Percentiles rank a stretch among this genome's conserved stretches.
These are phyloP conservation scores for Gossypium davidsonii DNA, from an alignment of 441 rosid species.

Conservation along the genomic window DNA sequence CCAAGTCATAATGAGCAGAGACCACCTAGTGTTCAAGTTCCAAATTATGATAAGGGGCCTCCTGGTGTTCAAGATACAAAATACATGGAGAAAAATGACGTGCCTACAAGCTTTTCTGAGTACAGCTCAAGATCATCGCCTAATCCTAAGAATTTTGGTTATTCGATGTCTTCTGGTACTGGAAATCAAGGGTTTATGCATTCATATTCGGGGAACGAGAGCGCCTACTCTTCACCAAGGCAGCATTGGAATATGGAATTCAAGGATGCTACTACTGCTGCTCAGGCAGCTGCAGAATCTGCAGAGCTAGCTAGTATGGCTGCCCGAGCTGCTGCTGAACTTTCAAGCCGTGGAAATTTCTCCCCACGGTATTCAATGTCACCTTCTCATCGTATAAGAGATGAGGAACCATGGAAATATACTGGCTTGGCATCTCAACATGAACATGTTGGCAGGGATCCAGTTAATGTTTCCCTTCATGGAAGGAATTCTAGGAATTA, in stretches of 20 bases:
- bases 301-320: slow-evolving; percentile 98
- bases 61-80: slow-evolving; percentile 25
- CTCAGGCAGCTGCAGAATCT: slow-evolving; percentile 92
- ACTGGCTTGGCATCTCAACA: slow-evolving; percentile 31
- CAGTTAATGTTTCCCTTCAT: slow-evolving; percentile 22
- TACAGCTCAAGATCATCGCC: slow-evolving; percentile 28
- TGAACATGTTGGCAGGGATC: slow-evolving; percentile 24
- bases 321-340: slow-evolving; percentile 92
- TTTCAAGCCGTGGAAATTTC: slow-evolving; percentile 57
- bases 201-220: slow-evolving; percentile 30
- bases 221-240: slow-evolving; percentile 27
- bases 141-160: slow-evolving; percentile 25
- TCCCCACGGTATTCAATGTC: slow-evolving; percentile 35
- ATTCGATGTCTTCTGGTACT: slow-evolving; percentile 23
- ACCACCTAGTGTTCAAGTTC: slow-evolving; percentile 27
- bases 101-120: slow-evolving; percentile 26
- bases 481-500: slow-evolving; percentile 29
- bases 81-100: slow-evolving; percentile 33
- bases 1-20: slow-evolving; percentile 22
- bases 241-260: slow-evolving; percentile 53
- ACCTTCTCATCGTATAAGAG: slow-evolving; percentile 31
- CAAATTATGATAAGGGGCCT: slow-evolving; percentile 28
- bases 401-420: slow-evolving; percentile 28
- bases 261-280: slow-evolving; percentile 77
- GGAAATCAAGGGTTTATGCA: slow-evolving; percentile 31